Evolutionary conservation across 768 basidiomycete genomes (phyloP), one percentile per base, ranked within the genome.

Genomic region (Hygrocybe punicea): DNA sequence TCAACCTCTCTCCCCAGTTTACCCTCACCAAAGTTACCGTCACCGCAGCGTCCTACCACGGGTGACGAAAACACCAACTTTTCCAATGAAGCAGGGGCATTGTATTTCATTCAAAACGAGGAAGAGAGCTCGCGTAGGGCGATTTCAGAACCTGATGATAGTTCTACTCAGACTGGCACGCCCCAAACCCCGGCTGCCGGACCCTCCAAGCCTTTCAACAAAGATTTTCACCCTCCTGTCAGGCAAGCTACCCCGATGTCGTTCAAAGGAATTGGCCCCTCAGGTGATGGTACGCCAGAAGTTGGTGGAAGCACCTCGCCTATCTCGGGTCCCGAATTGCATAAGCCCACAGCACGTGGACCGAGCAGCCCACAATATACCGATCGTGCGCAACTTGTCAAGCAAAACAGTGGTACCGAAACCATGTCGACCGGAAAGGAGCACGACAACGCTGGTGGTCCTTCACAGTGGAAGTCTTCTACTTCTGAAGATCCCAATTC

Each of bases 61-160:
- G n/a, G 9, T 33, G 73, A 75, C 37, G 70, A 69, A 6, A 58
- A 68, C 60, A 58, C 58, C 60, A 69, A 74, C 69, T 68, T 86
- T 24, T 73, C 76, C 48, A 71, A 76, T 53, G 85, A 87, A 64
- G 83, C 83, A 10, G 83, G 84, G 23, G 84, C 86, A 11, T 67
- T 89, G 42, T 88, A 81, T 70, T 87, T 84, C 66, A 85, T 89
- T 82, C 82, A 83, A 58, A 80, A 87, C 60, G 68, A 79, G 50
- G 33, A 3, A 16, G 33, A 19, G 6, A 29, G 33, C 17, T 13
- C 25, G 16, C 21, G 48, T 4, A 50, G 21, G 13, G 6, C 33
- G 6, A 11, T 6, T 25, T 16, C 48, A 21, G 79, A 66, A 63
- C 63, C 39, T 39, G 62, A 54, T 42, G 16, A 14, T 11, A 42